Percentiles rank a stretch among this genome's conserved stretches.
phyloP scores from a whole-genome alignment of 1,284 basidiomycete genomes.

The Cryptococcus sp. region DNA sequence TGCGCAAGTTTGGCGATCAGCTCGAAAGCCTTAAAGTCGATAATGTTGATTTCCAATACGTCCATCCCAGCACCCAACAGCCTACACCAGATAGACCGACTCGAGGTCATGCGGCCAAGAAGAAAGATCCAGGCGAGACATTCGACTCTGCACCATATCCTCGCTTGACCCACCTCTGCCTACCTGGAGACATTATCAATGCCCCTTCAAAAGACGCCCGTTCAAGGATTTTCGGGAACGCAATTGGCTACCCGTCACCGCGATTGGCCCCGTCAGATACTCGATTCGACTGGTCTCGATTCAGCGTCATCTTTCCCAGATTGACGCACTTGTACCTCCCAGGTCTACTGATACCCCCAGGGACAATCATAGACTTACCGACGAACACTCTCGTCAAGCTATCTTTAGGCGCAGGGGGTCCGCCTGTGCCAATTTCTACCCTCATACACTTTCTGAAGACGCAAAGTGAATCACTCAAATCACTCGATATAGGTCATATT shows the following conservation, averaged over 20 bases:
- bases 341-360: slow-evolving; percentile 22
- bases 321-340: slow-evolving; percentile 35
- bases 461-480: slow-evolving; percentile 16
- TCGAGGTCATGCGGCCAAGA: background rate
- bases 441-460: slow-evolving; percentile 15
- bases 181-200: slow-evolving; percentile 33
- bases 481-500: slow-evolving; percentile 27
- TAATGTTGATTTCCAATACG: slow-evolving; percentile 16
- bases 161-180: slow-evolving; percentile 30
- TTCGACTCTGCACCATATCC: slow-evolving; percentile 25
- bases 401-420: slow-evolving; percentile 16
- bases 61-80: background rate
- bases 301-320: slow-evolving; percentile 23
- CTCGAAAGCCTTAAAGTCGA: slow-evolving; percentile 36
- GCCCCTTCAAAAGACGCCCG: slow-evolving; percentile 5
- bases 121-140: slow-evolving; percentile 10
- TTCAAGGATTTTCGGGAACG: slow-evolving; percentile 6
- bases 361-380: slow-evolving; percentile 8
- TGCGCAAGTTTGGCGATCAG: slow-evolving; percentile 26
- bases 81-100: background rate
- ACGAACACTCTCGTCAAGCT: slow-evolving; percentile 21
- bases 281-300: slow-evolving; percentile 19
- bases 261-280: slow-evolving; percentile 10
- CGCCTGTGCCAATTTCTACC: slow-evolving; percentile 25
- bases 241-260: slow-evolving; percentile 18